Percentiles rank a stretch among this genome's conserved stretches.
These are phyloP conservation scores for Mycena galericulata DNA, from an alignment of 768 basidiomycete genomes.

Conservation along the genomic window DNA sequence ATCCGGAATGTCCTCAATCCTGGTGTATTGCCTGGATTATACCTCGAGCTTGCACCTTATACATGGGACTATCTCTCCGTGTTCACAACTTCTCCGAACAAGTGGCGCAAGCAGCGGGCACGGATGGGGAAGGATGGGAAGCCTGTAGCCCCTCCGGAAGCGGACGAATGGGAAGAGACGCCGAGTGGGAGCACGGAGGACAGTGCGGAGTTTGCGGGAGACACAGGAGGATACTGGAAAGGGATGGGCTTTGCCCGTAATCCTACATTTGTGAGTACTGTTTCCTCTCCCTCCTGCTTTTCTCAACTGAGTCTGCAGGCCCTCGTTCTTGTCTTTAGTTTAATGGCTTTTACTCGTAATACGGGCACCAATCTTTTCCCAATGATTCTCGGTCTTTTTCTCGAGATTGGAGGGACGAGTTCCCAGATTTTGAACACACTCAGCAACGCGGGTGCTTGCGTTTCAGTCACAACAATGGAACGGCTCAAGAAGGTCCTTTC, in stretches of 20 bases:
- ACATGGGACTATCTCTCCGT: slow-evolving; percentile 27
- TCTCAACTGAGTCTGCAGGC: slow-evolving; percentile 15
- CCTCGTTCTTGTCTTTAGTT: slow-evolving; percentile 31
- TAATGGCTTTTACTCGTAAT: slow-evolving; percentile 44
- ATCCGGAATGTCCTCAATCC: slow-evolving; percentile 7
- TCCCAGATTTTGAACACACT: slow-evolving; percentile 41
- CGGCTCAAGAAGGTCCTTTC: slow-evolving; percentile 42
- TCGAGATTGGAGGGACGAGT: slow-evolving; percentile 45
- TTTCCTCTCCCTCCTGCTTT: not conserved
- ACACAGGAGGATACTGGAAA: slow-evolving; percentile 4
- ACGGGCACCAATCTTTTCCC: too few relatives aligned
- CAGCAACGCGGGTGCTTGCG: slow-evolving; percentile 42
- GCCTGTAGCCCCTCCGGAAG: not conserved
- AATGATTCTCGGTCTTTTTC: slow-evolving; percentile 44
- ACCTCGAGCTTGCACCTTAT: slow-evolving; percentile 23
- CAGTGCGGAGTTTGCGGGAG: slow-evolving; percentile 26
- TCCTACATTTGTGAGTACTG: slow-evolving; percentile 33
- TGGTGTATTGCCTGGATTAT: not conserved
- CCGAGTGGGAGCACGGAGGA: slow-evolving; percentile 38
- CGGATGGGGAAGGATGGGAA: not conserved
- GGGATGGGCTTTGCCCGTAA: slow-evolving; percentile 36
- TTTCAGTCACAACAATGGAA: slow-evolving; percentile 42
- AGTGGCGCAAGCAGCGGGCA: slow-evolving; percentile 25
- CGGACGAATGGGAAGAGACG: slow-evolving; percentile 23
- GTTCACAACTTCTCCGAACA: slow-evolving; percentile 34